Base-by-base conservation (phyloP, 208 protist species). In the Acanthamoeba lenticulata region DNA sequence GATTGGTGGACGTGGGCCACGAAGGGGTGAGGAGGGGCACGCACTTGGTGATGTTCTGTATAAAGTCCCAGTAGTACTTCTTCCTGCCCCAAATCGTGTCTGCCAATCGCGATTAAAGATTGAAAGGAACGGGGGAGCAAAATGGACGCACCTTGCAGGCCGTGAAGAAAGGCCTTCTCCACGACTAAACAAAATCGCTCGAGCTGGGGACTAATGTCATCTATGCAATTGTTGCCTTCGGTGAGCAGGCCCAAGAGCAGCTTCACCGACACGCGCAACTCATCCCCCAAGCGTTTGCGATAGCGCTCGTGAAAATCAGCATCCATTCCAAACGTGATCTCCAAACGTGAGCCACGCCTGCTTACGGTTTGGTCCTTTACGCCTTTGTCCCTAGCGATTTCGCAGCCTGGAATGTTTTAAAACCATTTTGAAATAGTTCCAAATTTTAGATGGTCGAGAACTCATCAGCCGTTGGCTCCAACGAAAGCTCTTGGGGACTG, bases 181-280 rank as follows among this genome's bases (percentile, higher is more conserved):
- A 89, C 7, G 29, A 89, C 47, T n/a, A 89, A 45, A 9, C 81
- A 89, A 62, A 89, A 89, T 19, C 81, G 81, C 38, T 89, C 81
- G 15, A 89, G 49, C 29, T 89, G 81, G 17, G 81, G 81, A 21
- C 81, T 89, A 45, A 62, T 89, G 81, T 89, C 81, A 89, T 89
- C 81, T 19, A 89, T 44, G 38, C 38, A 81, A 17, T 42, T 47
- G 27, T 81, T 24, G 40, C 40, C 72, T 19, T 81, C 72, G 5
- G 38, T 32, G 38, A 81, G 72, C 19, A 47, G 72, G 72, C 38
- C 34, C 11, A 81, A 21, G 21, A 81, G 72, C 19, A 81, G 72
- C 72, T 81, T 81, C 5, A 81, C 72, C 38, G 72, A 81, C 21
- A 47, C 2, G 24, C 72, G 72, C 19, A 81, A 38, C 72, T 81